Evolutionary conservation across 176 grass and related monocot species (phyloP).

Genomic region (Zea luxurians): DNA sequence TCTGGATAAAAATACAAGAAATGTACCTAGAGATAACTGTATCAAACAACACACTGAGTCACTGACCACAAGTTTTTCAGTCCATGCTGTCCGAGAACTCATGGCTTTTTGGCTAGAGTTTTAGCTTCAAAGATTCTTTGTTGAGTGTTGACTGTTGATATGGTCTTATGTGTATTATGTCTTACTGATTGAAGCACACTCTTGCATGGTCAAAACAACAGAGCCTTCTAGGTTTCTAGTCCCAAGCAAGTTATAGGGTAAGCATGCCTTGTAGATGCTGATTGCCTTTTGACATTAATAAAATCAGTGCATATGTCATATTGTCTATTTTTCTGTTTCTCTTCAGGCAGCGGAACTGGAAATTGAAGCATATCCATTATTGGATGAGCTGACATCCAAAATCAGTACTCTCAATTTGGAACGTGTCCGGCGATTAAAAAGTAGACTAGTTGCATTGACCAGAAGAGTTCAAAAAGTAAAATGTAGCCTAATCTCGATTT

Average conservation of each 20-base stretch:
- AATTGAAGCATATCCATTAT: constrained; percentile 92
- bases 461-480: constrained; percentile 94
- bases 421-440: constrained; percentile 78
- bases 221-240: not conserved
- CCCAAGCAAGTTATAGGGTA: not conserved
- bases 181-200: not conserved
- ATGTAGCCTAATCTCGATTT: not conserved
- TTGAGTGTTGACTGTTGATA: not conserved
- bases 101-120: not conserved
- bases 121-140: constrained; percentile 7
- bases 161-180: not conserved
- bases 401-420: constrained; percentile 97
- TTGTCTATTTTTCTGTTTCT: constrained; percentile 28
- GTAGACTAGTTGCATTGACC: constrained; percentile 84
- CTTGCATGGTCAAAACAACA: not conserved
- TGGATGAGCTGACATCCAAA: constrained; percentile 94
- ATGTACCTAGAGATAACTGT: not conserved
- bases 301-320: constrained; percentile 1
- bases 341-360: constrained; percentile 83
- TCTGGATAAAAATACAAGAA: not conserved
- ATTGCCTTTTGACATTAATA: not conserved
- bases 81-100: not conserved
- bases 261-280: not conserved
- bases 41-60: not conserved
- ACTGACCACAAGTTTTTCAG: not conserved